Evolutionary conservation across 2,329 filamentous ascomycete genomes (phyloP).

Genomic region (Fusarium setosum): DNA sequence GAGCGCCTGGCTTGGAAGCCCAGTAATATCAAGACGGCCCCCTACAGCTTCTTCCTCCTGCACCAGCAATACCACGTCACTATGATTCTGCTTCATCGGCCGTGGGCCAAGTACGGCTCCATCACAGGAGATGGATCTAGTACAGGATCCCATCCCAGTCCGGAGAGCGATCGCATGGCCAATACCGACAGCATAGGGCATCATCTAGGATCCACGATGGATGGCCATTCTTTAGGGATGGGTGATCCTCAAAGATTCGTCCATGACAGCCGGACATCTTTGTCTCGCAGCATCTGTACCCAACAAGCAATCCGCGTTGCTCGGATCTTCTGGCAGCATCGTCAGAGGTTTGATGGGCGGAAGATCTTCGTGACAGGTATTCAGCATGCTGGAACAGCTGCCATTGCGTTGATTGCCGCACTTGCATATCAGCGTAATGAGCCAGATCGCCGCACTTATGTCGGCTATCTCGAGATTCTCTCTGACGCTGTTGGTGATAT

Average conservation of each 20-base stretch:
- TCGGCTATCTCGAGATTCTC: slow-evolving; percentile 64
- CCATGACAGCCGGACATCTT: slow-evolving; percentile 55
- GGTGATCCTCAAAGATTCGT: slow-evolving; percentile 50
- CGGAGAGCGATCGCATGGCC: slow-evolving; percentile 37
- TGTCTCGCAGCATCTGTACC: slow-evolving; percentile 64
- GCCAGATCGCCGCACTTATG: slow-evolving; percentile 51
- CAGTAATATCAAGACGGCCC: slow-evolving; percentile 61
- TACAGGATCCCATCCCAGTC: slow-evolving; percentile 48
- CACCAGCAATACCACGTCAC: slow-evolving; percentile 67
- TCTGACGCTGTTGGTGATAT: slow-evolving; percentile 63
- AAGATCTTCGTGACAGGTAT: slow-evolving; percentile 63
- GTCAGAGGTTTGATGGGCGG: slow-evolving; percentile 62
- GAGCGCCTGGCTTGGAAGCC: slow-evolving; percentile 61
- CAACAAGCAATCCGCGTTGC: slow-evolving; percentile 65
- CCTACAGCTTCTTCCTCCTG: slow-evolving; percentile 63
- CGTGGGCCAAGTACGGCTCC: slow-evolving; percentile 63
- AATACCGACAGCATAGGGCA: slow-evolving; percentile 24
- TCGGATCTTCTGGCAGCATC: slow-evolving; percentile 66
- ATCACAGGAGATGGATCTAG: slow-evolving; percentile 46
- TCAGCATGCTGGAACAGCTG: slow-evolving; percentile 66
- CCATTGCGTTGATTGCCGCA: slow-evolving; percentile 64
- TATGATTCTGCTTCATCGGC: slow-evolving; percentile 64
- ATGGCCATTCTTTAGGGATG: slow-evolving; percentile 39
- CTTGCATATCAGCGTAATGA: slow-evolving; percentile 51
- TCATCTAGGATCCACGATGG: slow-evolving; percentile 28